Evolutionary conservation across 108 stramenopile genomes (phyloP).

Genomic region (Parmales sp.): DNA sequence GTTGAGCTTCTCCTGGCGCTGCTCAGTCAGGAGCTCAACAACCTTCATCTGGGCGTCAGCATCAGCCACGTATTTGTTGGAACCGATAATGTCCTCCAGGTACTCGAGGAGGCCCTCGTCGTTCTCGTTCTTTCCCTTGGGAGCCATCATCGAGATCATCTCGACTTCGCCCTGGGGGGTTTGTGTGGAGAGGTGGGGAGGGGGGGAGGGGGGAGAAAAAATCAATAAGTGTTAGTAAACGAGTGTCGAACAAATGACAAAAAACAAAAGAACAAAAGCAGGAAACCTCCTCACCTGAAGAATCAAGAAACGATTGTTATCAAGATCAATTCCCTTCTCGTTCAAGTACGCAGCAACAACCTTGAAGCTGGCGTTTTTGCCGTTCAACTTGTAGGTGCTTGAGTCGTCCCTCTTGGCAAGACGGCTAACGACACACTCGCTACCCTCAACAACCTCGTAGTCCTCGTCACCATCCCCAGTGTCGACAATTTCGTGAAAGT

Average conservation of each 20-base stretch:
- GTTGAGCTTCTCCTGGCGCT: slow-evolving; percentile 79
- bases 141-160: slow-evolving; percentile 98
- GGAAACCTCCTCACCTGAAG: too few species aligned
- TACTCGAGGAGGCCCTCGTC: slow-evolving; percentile 98
- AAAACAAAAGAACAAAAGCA: too few species aligned
- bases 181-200: too few species aligned
- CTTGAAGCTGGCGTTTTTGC: slow-evolving; percentile 68
- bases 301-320: slow-evolving; percentile 97
- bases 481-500: slow-evolving; percentile 87
- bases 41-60: slow-evolving; percentile 68
- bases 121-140: slow-evolving; percentile 84
- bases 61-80: slow-evolving; percentile 78
- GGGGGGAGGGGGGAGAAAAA: too few species aligned
- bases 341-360: slow-evolving; percentile 73
- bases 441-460: slow-evolving; percentile 63
- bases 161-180: slow-evolving; percentile 92
- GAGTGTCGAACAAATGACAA: too few species aligned
- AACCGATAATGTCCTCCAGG: slow-evolving; percentile 97
- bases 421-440: slow-evolving; percentile 70
- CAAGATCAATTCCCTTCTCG: slow-evolving; percentile 86
- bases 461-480: slow-evolving; percentile 68
- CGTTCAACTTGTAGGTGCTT: slow-evolving; percentile 79
- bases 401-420: slow-evolving; percentile 72
- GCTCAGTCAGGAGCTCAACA: slow-evolving; percentile 69
- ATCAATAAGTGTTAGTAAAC: too few species aligned